Conservation (phyloP, 371 early-diverging fungal genomes). For the Mortierella sp. region DNA sequence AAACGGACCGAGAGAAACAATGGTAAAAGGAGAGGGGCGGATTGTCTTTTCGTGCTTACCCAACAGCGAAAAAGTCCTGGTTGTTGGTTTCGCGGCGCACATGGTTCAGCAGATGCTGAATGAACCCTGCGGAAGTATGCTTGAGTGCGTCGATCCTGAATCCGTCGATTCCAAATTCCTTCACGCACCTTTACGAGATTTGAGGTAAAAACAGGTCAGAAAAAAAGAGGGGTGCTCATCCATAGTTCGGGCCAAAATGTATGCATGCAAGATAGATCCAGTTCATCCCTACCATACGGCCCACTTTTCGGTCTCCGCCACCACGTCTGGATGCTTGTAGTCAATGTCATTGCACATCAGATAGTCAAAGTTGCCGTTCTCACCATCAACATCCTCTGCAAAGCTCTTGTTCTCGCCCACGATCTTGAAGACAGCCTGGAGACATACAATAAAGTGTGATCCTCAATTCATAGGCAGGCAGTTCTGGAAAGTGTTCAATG, state of each 20-base stretch:
- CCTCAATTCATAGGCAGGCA: no score
- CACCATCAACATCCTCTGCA: constrained; percentile 55
- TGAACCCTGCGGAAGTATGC: constrained; percentile 54
- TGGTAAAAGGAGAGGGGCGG: no score
- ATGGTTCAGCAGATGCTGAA: constrained; percentile 41
- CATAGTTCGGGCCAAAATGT: not conserved
- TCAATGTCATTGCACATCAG: constrained; percentile 56
- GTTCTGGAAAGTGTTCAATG: not conserved
- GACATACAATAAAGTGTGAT: not conserved
- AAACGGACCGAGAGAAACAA: no score
- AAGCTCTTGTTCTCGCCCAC: constrained; percentile 56
- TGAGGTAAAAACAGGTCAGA: not conserved
- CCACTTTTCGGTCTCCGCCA: constrained; percentile 52
- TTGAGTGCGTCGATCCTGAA: constrained; percentile 59
- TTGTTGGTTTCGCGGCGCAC: constrained; percentile 32
- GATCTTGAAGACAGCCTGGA: constrained; percentile 54
- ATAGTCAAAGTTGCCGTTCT: constrained; percentile 61
- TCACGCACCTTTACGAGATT: constrained; percentile 31
- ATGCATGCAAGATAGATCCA: not conserved
- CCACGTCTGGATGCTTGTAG: constrained; percentile 52
- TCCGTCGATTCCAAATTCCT: constrained; percentile 53
- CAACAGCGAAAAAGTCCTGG: constrained; percentile 54
- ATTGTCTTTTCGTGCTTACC: no score
- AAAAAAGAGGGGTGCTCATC: no score
- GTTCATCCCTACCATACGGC: constrained; percentile 34